Evolutionary conservation across 2,329 filamentous ascomycete genomes (phyloP).

Genomic region (Aspergillus sp.): DNA sequence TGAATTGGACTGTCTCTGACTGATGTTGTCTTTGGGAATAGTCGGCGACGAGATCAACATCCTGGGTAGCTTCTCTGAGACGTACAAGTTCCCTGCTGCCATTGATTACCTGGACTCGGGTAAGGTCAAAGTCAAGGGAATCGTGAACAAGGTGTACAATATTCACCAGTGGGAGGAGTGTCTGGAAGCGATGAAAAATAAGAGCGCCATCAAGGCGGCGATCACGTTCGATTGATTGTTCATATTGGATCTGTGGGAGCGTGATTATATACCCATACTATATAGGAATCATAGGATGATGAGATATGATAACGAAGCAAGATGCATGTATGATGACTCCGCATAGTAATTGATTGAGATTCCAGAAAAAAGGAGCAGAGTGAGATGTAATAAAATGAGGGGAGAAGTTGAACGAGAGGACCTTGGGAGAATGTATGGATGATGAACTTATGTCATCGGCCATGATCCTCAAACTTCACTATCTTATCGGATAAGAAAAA

Average conservation of each 20-base stretch:
- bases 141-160: constrained; percentile 72
- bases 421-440: neutral
- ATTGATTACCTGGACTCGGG: constrained; percentile 52
- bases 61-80: constrained; percentile 71
- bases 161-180: constrained; percentile 72
- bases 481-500: constrained; percentile 1
- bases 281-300: neutral
- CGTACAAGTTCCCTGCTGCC: constrained; percentile 66
- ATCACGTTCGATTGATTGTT: constrained; percentile 63
- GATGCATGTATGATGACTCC: neutral
- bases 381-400: neutral
- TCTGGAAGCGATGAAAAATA: constrained; percentile 69
- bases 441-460: neutral
- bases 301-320: neutral
- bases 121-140: constrained; percentile 56
- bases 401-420: neutral
- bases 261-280: neutral
- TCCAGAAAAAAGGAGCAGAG: neutral
- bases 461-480: neutral
- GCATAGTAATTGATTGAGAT: neutral
- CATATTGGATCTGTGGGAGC: constrained; percentile 1
- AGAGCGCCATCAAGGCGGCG: constrained; percentile 71
- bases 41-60: constrained; percentile 67
- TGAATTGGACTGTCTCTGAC: constrained; percentile 8
- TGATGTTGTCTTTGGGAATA: constrained; percentile 9